These are phyloP conservation scores for Zalerion maritima DNA, from an alignment of 495 filamentous ascomycete genomes.

Conservation along the genomic window DNA sequence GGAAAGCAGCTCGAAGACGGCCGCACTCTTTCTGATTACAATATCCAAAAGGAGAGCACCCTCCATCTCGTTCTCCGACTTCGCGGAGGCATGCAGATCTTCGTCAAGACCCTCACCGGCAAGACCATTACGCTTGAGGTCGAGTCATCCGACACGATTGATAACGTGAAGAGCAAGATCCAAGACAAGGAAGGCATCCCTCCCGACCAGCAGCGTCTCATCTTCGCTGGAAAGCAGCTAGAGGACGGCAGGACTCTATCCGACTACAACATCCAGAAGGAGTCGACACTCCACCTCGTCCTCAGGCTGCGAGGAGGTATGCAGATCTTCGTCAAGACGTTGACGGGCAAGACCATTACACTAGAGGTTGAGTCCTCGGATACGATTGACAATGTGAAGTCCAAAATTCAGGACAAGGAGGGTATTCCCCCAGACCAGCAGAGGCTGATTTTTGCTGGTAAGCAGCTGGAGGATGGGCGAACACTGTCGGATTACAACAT, in stretches of 20 bases:
- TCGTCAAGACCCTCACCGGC: constrained; percentile 62
- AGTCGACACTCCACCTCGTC: constrained; percentile 92
- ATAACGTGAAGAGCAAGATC: constrained; percentile 91
- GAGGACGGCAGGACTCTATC: constrained; percentile 79
- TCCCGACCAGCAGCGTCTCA: constrained; percentile 95
- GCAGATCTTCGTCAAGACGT: constrained; percentile 91
- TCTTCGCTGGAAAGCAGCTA: constrained; percentile 83
- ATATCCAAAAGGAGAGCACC: constrained; percentile 97
- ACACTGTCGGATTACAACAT: constrained; percentile 87
- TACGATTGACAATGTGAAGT: constrained; percentile 88
- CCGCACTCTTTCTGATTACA: constrained; percentile 79
- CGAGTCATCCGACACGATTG: constrained; percentile 81
- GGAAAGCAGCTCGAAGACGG: constrained; percentile 91
- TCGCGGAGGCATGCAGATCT: constrained; percentile 98
- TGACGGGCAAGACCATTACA: constrained; percentile 88
- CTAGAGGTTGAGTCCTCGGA: constrained; percentile 80
- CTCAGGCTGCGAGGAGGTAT: constrained; percentile 95
- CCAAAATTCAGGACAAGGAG: constrained; percentile 88
- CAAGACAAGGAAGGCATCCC: constrained; percentile 99
- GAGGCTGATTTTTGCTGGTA: constrained; percentile 80
- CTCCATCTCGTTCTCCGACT: constrained; percentile 94
- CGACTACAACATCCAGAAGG: constrained; percentile 99
- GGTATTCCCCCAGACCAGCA: constrained; percentile 83
- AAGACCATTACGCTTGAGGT: constrained; percentile 93
- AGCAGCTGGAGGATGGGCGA: constrained; percentile 77